Percentiles rank a stretch among this genome's conserved stretches.
These are phyloP conservation scores for Clitopilus passeckerianus DNA, from an alignment of 768 basidiomycete genomes.

Conservation along the genomic window DNA sequence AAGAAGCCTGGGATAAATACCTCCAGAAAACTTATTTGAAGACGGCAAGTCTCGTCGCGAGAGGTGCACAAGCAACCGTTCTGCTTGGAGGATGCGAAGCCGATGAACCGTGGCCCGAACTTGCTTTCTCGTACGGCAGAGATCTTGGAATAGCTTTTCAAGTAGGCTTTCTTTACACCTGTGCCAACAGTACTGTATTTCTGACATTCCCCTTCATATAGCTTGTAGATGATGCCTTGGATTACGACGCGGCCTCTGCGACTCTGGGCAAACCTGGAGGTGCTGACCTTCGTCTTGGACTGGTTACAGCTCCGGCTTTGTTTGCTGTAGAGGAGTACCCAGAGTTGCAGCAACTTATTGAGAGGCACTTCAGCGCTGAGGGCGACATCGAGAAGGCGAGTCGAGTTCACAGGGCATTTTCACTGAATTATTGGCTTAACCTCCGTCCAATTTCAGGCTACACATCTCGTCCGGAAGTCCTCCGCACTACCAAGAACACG, in stretches of 20 bases:
- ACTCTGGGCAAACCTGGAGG: slow-evolving; percentile 1
- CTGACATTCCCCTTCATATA: slow-evolving; percentile 19
- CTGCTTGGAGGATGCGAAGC: slow-evolving; percentile 77
- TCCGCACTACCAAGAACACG: slow-evolving; percentile 77
- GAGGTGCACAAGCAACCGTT: slow-evolving; percentile 77
- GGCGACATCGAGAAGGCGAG: slow-evolving; percentile 65
- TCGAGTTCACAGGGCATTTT: too few relatives aligned
- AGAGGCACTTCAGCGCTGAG: slow-evolving; percentile 65
- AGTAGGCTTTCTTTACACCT: not conserved
- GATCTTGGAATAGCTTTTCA: slow-evolving; percentile 83
- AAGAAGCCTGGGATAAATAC: slow-evolving; percentile 69
- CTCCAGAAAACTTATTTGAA: slow-evolving; percentile 70
- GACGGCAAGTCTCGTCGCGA: slow-evolving; percentile 88
- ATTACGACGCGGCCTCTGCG: slow-evolving; percentile 47
- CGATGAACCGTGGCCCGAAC: slow-evolving; percentile 82
- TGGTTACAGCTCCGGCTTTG: slow-evolving; percentile 76
- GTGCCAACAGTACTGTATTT: slow-evolving; percentile 1
- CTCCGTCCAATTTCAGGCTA: slow-evolving; percentile 25
- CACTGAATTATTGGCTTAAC: not conserved
- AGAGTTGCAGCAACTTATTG: slow-evolving; percentile 70
- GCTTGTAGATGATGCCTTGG: slow-evolving; percentile 84
- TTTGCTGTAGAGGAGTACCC: slow-evolving; percentile 86
- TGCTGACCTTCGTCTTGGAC: slow-evolving; percentile 22
- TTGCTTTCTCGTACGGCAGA: slow-evolving; percentile 86
- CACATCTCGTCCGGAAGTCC: slow-evolving; percentile 60